Evolutionary conservation across 371 early-diverging fungal species (phyloP), one percentile per base, ranked within the genome.

Genomic region (Mucor indicus): DNA sequence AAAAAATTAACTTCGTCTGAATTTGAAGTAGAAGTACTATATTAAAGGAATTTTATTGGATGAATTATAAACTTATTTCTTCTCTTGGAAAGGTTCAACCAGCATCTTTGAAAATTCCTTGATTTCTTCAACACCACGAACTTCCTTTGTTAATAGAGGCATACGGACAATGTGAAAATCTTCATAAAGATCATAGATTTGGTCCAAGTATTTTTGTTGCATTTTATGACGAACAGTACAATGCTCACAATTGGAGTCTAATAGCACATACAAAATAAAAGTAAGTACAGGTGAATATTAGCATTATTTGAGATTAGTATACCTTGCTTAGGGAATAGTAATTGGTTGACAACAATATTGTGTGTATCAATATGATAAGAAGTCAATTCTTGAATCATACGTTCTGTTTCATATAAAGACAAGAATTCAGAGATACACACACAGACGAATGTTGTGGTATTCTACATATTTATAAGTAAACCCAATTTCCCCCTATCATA

Each of bases 341-440:
- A 77, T 81, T 98, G 98, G 72, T 98, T 98, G 54, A 98, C 98
- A 30, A 98, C 89, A 59, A 98, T 98, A 67, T 98, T 98, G 80
- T 98, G 98, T 9, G 97, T 97, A 66, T 98, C 98, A 43, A 98
- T 98, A 45, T 93, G 84, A 67, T 92, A 96, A 19, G 87, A 78
- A 4, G 95, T 93, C 62, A 98, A 79, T 71, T 98, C 98, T 72
- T 98, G 98, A 61, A 98, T 93, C 92, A 98, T 92, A 52, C 98
- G 87, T 69, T 98, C 98, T 0, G 98, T 98, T 66, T 98, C 98
- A 76, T 98, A 98, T 33, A 98, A 77, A 13, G 98, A 98, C 68
- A 98, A 81, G 78, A 98, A 98, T 67, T 98, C 98, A 22, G 95
- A 86, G 55, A 98, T 98, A 77, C 98, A 98, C 19, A 98, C 97